Evolutionary conservation across 2,329 filamentous ascomycete genomes (phyloP).

Genomic region (Phialocephala sp.): DNA sequence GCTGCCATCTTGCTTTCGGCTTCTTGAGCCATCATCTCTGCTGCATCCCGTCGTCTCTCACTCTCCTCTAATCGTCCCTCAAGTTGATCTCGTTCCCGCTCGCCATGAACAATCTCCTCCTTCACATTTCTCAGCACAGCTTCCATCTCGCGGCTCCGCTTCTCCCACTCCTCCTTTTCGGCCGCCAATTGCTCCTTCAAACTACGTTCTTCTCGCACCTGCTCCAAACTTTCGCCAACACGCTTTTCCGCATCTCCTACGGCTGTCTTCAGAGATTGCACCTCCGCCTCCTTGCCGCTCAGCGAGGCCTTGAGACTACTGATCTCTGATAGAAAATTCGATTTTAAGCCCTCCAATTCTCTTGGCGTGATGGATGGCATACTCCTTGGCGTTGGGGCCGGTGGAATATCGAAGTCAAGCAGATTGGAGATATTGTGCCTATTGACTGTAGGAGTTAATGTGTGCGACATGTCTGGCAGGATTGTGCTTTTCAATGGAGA

Average conservation of each 20-base stretch:
- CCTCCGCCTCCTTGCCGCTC: slow-evolving; percentile 91
- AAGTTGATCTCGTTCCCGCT: slow-evolving; percentile 82
- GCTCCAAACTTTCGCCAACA: slow-evolving; percentile 84
- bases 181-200: slow-evolving; percentile 73
- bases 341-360: slow-evolving; percentile 92
- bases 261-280: slow-evolving; percentile 83
- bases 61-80: slow-evolving; percentile 76
- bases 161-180: slow-evolving; percentile 85
- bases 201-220: slow-evolving; percentile 77
- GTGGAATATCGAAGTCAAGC: slow-evolving; percentile 92
- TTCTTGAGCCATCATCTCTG: slow-evolving; percentile 77
- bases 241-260: slow-evolving; percentile 90
- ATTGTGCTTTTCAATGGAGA: slow-evolving; percentile 50
- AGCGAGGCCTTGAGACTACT: slow-evolving; percentile 92
- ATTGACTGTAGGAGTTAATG: slow-evolving; percentile 37
- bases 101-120: slow-evolving; percentile 78
- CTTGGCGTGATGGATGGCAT: slow-evolving; percentile 89
- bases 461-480: slow-evolving; percentile 35
- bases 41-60: slow-evolving; percentile 74
- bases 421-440: slow-evolving; percentile 64
- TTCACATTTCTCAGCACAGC: slow-evolving; percentile 78
- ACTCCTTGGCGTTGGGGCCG: slow-evolving; percentile 88
- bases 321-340: slow-evolving; percentile 87
- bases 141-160: slow-evolving; percentile 85
- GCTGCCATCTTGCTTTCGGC: slow-evolving; percentile 77